These are phyloP conservation scores for Adansonia gregorii DNA, from an alignment of 441 rosid genomes.

Conservation along the genomic window DNA sequence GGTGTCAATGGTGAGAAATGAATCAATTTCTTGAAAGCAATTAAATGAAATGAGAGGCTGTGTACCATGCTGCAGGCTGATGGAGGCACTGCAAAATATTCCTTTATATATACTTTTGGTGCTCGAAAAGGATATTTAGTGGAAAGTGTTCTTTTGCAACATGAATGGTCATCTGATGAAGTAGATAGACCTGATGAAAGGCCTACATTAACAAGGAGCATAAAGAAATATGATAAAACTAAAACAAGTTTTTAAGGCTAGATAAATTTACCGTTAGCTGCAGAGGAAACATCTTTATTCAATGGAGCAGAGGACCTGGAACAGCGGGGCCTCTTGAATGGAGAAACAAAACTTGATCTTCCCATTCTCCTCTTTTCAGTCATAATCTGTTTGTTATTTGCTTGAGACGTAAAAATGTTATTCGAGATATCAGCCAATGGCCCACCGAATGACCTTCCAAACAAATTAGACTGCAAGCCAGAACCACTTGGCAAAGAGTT, in stretches of 20 bases:
- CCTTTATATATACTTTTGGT: slow-evolving; percentile 67
- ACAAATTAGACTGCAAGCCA: slow-evolving; percentile 37
- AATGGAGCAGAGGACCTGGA: slow-evolving; percentile 67
- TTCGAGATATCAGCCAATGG: slow-evolving; percentile 76
- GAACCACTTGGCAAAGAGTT: slow-evolving; percentile 38
- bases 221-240: slow-evolving; percentile 19
- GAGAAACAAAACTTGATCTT: slow-evolving; percentile 47
- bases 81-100: slow-evolving; percentile 69
- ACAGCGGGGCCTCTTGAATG: slow-evolving; percentile 86
- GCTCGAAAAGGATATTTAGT: slow-evolving; percentile 60
- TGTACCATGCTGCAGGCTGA: slow-evolving; percentile 55
- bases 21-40: slow-evolving; percentile 22
- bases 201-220: slow-evolving; percentile 27
- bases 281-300: slow-evolving; percentile 45
- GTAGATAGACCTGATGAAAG: slow-evolving; percentile 60
- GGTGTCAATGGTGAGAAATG: slow-evolving; percentile 25
- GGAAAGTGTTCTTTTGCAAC: slow-evolving; percentile 54
- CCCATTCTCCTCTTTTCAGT: slow-evolving; percentile 46
- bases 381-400: slow-evolving; percentile 37
- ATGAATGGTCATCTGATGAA: slow-evolving; percentile 45
- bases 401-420: slow-evolving; percentile 33
- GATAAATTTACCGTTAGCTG: slow-evolving; percentile 53
- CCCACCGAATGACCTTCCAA: slow-evolving; percentile 47
- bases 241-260: slow-evolving; percentile 28
- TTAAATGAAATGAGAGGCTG: slow-evolving; percentile 16